These are phyloP conservation scores for Trichomonas gallinae DNA, from an alignment of 208 protist species.

Conservation along the genomic window DNA sequence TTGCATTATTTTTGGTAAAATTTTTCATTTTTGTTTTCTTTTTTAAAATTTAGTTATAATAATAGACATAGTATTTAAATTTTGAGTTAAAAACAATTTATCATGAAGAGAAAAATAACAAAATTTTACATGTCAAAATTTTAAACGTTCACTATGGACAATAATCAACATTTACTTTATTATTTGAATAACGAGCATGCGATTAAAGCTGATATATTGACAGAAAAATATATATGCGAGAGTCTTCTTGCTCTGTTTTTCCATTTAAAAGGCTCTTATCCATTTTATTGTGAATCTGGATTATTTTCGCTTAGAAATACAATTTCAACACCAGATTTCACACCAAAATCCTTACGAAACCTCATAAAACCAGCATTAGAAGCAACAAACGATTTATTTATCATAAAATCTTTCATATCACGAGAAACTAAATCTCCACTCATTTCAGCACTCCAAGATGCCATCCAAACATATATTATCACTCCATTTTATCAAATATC, in stretches of 20 bases:
- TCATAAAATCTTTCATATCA: not conserved
- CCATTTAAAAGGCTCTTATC: not conserved
- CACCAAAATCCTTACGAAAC: not conserved
- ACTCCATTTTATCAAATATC: not conserved
- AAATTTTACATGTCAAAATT: not conserved
- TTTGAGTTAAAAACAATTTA: no score
- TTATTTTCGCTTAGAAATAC: not conserved
- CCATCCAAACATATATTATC: not conserved
- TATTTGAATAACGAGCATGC: not conserved
- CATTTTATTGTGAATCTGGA: not conserved
- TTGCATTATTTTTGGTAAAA: no score
- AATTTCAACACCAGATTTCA: not conserved
- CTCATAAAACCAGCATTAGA: not conserved
- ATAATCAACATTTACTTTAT: not conserved
- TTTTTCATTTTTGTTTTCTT: no score
- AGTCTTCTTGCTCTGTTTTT: not conserved
- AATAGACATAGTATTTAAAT: no score
- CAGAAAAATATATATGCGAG: not conserved
- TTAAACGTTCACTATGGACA: not conserved
- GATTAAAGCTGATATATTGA: not conserved
- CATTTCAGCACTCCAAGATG: not conserved
- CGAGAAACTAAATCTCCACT: not conserved
- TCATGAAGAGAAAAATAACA: no score
- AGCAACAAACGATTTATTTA: not conserved
- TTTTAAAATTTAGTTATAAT: no score